These are phyloP conservation scores for Euphrasia confusa DNA, from an alignment of 257 asterid species.

Conservation along the genomic window DNA sequence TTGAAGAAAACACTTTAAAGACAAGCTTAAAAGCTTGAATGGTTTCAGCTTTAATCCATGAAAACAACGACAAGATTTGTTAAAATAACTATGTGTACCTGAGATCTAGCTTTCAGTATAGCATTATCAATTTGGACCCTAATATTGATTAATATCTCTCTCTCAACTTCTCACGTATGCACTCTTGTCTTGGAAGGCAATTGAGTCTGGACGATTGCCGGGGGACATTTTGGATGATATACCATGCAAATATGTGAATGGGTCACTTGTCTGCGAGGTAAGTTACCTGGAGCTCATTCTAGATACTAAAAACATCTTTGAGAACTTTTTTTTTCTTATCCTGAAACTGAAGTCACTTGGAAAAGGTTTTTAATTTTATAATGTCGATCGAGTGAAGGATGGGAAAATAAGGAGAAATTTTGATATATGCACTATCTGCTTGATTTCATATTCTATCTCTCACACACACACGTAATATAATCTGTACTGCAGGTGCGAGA, in stretches of 20 bases:
- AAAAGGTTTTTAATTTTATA: background rate
- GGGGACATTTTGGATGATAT: slow-evolving; percentile 87
- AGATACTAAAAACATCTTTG: background rate
- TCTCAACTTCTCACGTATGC: slow-evolving; percentile 5
- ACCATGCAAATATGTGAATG: slow-evolving; percentile 82
- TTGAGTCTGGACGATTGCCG: slow-evolving; percentile 88
- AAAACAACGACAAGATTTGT: no score
- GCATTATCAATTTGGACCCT: no score
- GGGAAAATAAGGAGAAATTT: background rate
- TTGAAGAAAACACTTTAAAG: no score
- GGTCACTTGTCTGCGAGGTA: slow-evolving; percentile 84
- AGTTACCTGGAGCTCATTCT: slow-evolving; percentile 14
- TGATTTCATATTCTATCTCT: slow-evolving; percentile 1
- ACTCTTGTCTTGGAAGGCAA: slow-evolving; percentile 52
- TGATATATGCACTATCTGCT: slow-evolving; percentile 2
- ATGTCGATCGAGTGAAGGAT: no score
- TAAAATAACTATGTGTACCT: no score
- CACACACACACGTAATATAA: no score
- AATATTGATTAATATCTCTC: no score
- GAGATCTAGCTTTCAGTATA: no score
- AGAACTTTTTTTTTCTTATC: background rate
- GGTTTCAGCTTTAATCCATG: no score
- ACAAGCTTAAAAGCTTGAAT: no score
- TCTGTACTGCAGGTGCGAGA: slow-evolving; percentile 66
- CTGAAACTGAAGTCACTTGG: background rate